These are phyloP conservation scores for Acacia concinna DNA, from an alignment of 331 rosid genomes.

Conservation along the genomic window DNA sequence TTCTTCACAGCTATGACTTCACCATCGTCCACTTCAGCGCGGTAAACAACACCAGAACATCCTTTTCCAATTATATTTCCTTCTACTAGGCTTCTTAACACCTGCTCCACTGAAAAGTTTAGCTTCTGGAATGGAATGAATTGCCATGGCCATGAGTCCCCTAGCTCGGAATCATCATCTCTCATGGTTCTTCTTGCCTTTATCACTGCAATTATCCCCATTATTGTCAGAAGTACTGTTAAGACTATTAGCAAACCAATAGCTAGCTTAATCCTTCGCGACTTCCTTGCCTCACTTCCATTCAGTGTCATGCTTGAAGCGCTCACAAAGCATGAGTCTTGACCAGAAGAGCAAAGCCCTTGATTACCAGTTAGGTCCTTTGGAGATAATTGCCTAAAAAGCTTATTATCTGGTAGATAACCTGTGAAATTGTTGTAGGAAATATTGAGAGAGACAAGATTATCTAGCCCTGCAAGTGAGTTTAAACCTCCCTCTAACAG, in stretches of 20 bases:
- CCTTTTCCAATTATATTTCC: conserved; percentile 88
- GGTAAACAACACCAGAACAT: conserved; percentile 87
- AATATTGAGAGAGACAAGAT: conserved; percentile 84
- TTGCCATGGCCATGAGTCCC: conserved; percentile 89
- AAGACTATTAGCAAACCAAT: conserved; percentile 68
- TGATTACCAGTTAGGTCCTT: conserved; percentile 68
- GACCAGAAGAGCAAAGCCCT: conserved; percentile 70
- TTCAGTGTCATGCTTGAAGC: conserved; percentile 42
- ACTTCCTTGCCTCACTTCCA: conserved; percentile 46
- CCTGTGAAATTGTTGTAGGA: conserved; percentile 78
- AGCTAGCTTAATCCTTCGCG: conserved; percentile 66
- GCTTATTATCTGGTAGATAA: conserved; percentile 82
- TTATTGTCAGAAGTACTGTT: conserved; percentile 64
- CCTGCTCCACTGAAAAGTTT: conserved; percentile 74
- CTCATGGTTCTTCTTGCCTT: conserved; percentile 58
- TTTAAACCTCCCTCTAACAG: conserved; percentile 74
- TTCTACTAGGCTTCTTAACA: conserved; percentile 75
- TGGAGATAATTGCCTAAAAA: conserved; percentile 74
- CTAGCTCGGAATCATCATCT: conserved; percentile 78
- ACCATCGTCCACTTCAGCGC: conserved; percentile 77
- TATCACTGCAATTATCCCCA: conserved; percentile 78
- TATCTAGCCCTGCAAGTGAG: conserved; percentile 62
- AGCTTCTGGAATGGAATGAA: conserved; percentile 94
- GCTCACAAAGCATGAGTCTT: conserved; percentile 61
- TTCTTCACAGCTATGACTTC: conserved; percentile 94